Percentiles rank a stretch among this genome's conserved stretches.
These are phyloP conservation scores for Acacia pycnantha DNA, from an alignment of 331 rosid genomes.

Conservation along the genomic window DNA sequence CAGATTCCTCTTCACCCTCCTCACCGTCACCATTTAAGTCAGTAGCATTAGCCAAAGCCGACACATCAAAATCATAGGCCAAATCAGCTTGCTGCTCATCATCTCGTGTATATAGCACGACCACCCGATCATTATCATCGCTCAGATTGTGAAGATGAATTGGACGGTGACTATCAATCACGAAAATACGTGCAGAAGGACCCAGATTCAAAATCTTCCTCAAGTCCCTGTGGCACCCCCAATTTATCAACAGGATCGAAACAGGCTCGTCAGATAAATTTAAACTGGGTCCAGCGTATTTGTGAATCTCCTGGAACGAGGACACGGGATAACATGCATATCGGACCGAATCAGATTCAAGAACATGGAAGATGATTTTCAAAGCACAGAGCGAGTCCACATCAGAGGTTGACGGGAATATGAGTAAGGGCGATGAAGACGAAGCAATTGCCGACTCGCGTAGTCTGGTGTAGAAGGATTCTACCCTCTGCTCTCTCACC, in stretches of 20 bases:
- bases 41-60: conserved; percentile 70
- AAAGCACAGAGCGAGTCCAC: conserved; percentile 84
- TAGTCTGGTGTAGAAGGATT: conserved; percentile 66
- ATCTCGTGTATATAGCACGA: conserved; percentile 71
- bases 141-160: conserved; percentile 83
- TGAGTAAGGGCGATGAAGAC: conserved; percentile 60
- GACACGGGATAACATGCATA: conserved; percentile 88
- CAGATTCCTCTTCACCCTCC: conserved; percentile 49
- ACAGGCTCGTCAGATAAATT: conserved; percentile 39
- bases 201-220: conserved; percentile 46
- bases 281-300: conserved; percentile 46
- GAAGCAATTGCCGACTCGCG: conserved; percentile 54
- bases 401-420: conserved; percentile 95
- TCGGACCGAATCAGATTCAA: conserved; percentile 74
- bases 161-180: conserved; percentile 88
- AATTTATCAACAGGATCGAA: conserved; percentile 69
- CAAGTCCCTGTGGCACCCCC: conserved; percentile 88
- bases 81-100: conserved; percentile 88
- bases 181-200: conserved; percentile 55
- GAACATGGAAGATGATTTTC: conserved; percentile 69
- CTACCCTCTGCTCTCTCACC: conserved; percentile 72
- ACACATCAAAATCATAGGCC: conserved; percentile 71
- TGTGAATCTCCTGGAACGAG: conserved; percentile 76
- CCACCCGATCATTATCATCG: conserved; percentile 62
- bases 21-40: conserved; percentile 50